Base-by-base conservation (phyloP, 208 protist species). In the Wallacemonas sp. region DNA sequence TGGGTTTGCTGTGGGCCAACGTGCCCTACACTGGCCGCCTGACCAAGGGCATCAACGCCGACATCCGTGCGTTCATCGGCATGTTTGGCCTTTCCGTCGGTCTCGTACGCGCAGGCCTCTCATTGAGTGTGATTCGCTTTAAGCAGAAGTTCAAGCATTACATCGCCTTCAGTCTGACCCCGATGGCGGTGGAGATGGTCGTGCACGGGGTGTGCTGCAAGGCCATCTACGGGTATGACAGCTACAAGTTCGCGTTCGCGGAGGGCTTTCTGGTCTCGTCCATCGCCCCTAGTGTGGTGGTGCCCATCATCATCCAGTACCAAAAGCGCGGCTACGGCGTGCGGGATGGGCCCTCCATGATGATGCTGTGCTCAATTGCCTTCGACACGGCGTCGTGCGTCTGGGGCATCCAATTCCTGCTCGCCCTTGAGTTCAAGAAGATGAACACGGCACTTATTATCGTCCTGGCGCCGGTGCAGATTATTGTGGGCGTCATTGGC, bases 1-100 rank as follows among this genome's bases (percentile, higher is more conserved):
- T 77, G 11, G 82, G 75, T 19, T 66, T 84, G 62, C 49, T 88
- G 56, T 88, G 78, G 64, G 76, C 81, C 46, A 88, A 84, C 60
- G 74, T 82, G 14, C 82, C 82, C 27, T 72, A 73, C 60, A 62
- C 66, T 1, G 71, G 68, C 1, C 74, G 68, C 22, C 61, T 84
- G n/a, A 88, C 82, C 2, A 64, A 41, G 1, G 82, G 82, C 51
- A 84, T 84, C 42, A 67, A 55, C 30, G 2, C 66, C 41, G 61
- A 67, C 31, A 79, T 84, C 59, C 62, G 70, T 0, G 36, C 58
- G 27, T 77, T 82, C 27, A 56, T 80, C n/a, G 39, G 67, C 42
- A 73, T 70, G 61, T 75, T 84, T 33, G 78, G 78, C 3, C 55
- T 88, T 9, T 59, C 82, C 21, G 75, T 88, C 21, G 78, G 75